A percentile compares a stretch with the other conserved stretches of the same genome.
These are phyloP conservation scores for Didymella pinodella DNA, from an alignment of 2,329 filamentous ascomycete species.

Conservation along the genomic window DNA sequence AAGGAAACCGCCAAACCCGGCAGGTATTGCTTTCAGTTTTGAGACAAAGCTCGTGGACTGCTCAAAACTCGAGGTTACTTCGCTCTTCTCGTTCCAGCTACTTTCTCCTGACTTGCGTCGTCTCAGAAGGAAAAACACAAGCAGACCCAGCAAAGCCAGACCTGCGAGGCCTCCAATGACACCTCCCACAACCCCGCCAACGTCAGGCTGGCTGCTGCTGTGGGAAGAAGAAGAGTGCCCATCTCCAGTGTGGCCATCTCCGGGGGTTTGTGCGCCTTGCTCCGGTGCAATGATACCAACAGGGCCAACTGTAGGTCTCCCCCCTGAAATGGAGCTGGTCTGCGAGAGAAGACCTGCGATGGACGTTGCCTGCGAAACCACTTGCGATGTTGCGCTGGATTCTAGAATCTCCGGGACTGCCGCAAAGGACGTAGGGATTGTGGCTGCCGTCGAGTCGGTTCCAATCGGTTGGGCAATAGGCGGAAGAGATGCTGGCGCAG, in stretches of 20 bases:
- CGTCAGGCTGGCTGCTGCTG: conserved; percentile 22
- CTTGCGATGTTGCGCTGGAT: conserved; percentile 21
- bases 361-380: conserved; percentile 22
- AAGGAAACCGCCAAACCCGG: conserved; percentile 32
- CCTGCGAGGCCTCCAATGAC: conserved; percentile 47
- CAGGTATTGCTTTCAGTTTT: conserved; percentile 35
- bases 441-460: conserved; percentile 2
- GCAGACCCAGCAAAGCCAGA: conserved; percentile 40
- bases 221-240: conserved; percentile 12
- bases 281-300: conserved; percentile 43
- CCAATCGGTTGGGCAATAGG: conserved; percentile 15
- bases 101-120: conserved; percentile 39
- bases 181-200: conserved; percentile 46
- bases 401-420: conserved; percentile 26
- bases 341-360: conserved; percentile 24
- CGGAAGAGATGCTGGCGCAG: conserved; percentile 6
- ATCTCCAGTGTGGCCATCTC: conserved; percentile 28
- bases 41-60: conserved; percentile 22
- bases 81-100: conserved; percentile 32
- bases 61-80: conserved; percentile 17
- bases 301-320: conserved; percentile 33
- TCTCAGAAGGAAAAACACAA: conserved; percentile 47
- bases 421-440: conserved; percentile 20
- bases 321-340: conserved; percentile 27
- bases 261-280: conserved; percentile 24